These are phyloP conservation scores for Aspergillus thermomutatus DNA, from an alignment of 2,329 filamentous ascomycete species.

Conservation along the genomic window DNA sequence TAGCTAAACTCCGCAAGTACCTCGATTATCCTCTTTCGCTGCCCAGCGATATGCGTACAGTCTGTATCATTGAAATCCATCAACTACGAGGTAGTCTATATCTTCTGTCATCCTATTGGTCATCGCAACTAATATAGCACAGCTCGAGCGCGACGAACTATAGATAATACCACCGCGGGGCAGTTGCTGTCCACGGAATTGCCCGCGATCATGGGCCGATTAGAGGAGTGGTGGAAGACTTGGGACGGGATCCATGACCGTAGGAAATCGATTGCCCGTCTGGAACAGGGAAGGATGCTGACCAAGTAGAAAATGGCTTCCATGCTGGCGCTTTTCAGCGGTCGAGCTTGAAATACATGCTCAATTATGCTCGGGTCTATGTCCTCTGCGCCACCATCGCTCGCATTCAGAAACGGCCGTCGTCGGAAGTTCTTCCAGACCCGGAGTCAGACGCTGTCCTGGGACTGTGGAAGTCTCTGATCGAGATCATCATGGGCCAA, in stretches of 20 bases:
- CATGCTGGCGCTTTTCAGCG: conserved; percentile 36
- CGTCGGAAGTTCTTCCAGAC: conserved; percentile 18
- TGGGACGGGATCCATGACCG: conserved; percentile 35
- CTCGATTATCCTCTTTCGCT: conserved; percentile 35
- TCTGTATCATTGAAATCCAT: conserved; percentile 34
- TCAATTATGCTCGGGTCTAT: conserved; percentile 33
- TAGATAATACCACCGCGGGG: conserved; percentile 25
- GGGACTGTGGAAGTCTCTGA: conserved; percentile 29
- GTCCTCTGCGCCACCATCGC: conserved; percentile 30
- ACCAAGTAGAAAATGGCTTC: conserved; percentile 30
- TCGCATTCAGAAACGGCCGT: conserved; percentile 34
- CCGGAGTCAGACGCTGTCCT: conserved; percentile 16
- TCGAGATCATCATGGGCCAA: conserved; percentile 33
- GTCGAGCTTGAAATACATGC: conserved; percentile 32
- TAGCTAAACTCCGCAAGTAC: conserved; percentile 31
- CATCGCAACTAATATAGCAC: not conserved
- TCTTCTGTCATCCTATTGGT: not conserved
- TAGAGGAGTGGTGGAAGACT: conserved; percentile 33
- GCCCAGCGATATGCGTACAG: conserved; percentile 32
- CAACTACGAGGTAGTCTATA: conserved; percentile 29
- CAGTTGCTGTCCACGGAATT: conserved; percentile 26
- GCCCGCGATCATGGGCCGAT: conserved; percentile 29
- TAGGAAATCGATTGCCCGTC: conserved; percentile 10
- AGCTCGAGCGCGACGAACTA: conserved; percentile 27
- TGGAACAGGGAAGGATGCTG: not conserved